Base-by-base conservation (phyloP, 331 rosid genomes). In the Telfairia occidentalis region DNA sequence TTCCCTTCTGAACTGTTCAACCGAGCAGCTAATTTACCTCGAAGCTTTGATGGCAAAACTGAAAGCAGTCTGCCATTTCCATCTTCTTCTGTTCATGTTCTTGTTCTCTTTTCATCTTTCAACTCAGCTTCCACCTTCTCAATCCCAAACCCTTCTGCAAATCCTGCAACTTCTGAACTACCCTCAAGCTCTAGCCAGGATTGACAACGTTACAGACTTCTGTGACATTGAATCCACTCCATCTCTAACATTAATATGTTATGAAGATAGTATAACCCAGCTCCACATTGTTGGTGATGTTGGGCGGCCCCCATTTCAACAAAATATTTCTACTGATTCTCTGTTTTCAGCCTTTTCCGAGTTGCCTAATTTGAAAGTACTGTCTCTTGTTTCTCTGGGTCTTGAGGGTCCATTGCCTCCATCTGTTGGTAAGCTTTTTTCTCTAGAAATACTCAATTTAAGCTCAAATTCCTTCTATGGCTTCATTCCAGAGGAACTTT, bases 381-480 rank as follows among this genome's bases (percentile, higher is more conserved):
- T 94, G 24, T 85, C 96, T 67, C 73, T 91, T 81, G 92, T 84
- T 73, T 90, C 96, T 70, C 81, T 94, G 42, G 89, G 89, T 35
- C 74, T 94, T 26, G 84, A 90, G 90, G 97, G 98, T 7, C 80
- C 90, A 30, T 26, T 94, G 34, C 92, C 98, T 74, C 78, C 81
- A 65, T 81, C 52, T 73, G 73, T 91, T 72, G 77, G 74, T 26
- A 69, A 71, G 9, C 32, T 91, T 48, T 60, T 83, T 65, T 94
- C 96, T 18, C 78, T 94, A 42, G 98, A 94, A 81, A 94, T 91
- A 74, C 89, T 94, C 11, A 90, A 94, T 79, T 80, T 90, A 30
- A 88, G 89, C 80, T 81, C 90, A 61, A 94, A 94, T 73, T 59
- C 84, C 83, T 84, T 94, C 76, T 73, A 32, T 84, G 97, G 97